Percentiles rank a stretch among this genome's conserved stretches.
phyloP scores from a whole-genome alignment of 768 basidiomycete species.

The Xerocomellus amylosporus region DNA sequence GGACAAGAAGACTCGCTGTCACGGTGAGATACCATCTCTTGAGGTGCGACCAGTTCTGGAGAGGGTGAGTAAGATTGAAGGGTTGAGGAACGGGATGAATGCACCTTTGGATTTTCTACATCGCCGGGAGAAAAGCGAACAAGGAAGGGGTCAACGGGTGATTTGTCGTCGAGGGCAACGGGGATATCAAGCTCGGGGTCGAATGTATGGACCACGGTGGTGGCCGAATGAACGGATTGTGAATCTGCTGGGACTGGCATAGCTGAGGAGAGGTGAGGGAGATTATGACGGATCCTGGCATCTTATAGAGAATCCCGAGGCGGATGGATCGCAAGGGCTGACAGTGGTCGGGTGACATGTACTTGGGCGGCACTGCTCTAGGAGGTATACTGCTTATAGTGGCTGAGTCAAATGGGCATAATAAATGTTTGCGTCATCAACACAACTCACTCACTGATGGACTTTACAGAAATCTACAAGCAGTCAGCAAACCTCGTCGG shows the following conservation, averaged over 20 bases:
- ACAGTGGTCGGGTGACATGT: constrained; percentile 11
- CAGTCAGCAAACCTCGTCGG: constrained; percentile 67
- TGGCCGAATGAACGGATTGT: constrained; percentile 12
- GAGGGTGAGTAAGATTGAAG: constrained; percentile 1
- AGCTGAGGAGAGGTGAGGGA: neutral
- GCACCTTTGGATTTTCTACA: constrained; percentile 46
- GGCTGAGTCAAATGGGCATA: neutral
- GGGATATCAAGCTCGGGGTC: constrained; percentile 14
- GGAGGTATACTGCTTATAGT: too few relatives aligned
- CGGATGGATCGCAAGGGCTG: constrained; percentile 14
- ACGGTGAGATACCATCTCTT: constrained; percentile 54
- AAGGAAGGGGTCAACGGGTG: constrained; percentile 25
- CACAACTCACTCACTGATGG: constrained; percentile 48
- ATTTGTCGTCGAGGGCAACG: constrained; percentile 11
- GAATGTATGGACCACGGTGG: constrained; percentile 13
- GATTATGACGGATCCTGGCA: neutral
- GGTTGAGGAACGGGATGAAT: neutral
- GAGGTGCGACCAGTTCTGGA: constrained; percentile 48
- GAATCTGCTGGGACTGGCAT: constrained; percentile 16
- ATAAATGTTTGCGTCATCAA: constrained; percentile 1
- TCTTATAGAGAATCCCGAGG: constrained; percentile 11
- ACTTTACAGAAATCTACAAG: constrained; percentile 84
- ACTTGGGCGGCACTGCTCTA: neutral
- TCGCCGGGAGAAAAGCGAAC: constrained; percentile 38
- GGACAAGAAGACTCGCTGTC: constrained; percentile 46